These are phyloP conservation scores for Hyaloraphidium curvatum DNA, from an alignment of 192 early-diverging fungal genomes.

Conservation along the genomic window DNA sequence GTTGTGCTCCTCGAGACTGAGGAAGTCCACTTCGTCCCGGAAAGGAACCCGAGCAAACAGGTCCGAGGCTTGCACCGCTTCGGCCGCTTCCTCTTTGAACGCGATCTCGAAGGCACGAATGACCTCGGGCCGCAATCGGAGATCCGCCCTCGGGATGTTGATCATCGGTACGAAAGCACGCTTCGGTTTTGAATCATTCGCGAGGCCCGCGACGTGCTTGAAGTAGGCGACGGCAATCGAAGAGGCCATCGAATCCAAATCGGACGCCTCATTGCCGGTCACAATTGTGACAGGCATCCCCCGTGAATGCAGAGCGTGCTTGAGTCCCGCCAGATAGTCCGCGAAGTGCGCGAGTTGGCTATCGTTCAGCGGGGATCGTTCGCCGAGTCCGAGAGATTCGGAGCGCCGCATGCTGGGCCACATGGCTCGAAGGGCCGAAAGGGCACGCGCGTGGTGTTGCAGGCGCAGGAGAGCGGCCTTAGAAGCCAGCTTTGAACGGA, in stretches of 20 bases:
- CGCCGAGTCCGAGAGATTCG: too few relatives aligned
- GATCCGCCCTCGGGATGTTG: slow-evolving; percentile 33
- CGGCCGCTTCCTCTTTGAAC: neutral
- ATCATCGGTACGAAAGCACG: slow-evolving; percentile 30
- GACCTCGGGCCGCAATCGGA: slow-evolving; percentile 42
- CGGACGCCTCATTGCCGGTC: slow-evolving; percentile 18
- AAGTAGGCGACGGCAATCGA: slow-evolving; percentile 33
- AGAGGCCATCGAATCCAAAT: slow-evolving; percentile 50
- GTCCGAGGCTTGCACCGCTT: neutral
- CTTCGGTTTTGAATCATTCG: neutral
- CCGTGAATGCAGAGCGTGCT: too few relatives aligned
- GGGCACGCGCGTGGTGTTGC: too few relatives aligned
- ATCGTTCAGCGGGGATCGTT: too few relatives aligned
- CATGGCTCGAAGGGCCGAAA: too few relatives aligned
- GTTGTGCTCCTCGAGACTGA: slow-evolving; percentile 6
- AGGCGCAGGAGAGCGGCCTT: too few relatives aligned
- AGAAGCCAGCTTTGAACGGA: too few relatives aligned
- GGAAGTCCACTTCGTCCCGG: slow-evolving; percentile 25
- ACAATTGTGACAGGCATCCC: too few relatives aligned
- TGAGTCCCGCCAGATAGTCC: too few relatives aligned
- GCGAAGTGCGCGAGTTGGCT: too few relatives aligned
- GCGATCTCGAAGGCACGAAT: slow-evolving; percentile 21
- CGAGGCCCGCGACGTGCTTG: slow-evolving; percentile 5
- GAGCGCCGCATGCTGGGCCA: too few relatives aligned
- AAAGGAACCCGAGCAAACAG: slow-evolving; percentile 5